phyloP scores from a whole-genome alignment of 2,329 filamentous ascomycete genomes.

The Beauveria asiatica region DNA sequence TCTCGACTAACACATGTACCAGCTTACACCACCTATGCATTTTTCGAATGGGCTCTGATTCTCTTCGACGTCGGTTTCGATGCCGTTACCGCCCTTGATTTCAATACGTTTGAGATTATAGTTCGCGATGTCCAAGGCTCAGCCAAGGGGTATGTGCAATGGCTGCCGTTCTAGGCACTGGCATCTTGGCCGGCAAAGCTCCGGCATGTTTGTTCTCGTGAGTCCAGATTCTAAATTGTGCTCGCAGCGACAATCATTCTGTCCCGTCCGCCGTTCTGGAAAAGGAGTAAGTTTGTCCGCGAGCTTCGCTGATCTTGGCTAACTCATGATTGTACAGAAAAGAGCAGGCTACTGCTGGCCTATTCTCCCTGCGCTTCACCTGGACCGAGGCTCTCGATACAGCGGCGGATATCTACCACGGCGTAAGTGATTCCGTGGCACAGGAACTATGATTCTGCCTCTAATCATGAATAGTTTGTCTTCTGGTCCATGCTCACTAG shows the following conservation, averaged over 20 bases:
- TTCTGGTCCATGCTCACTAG: conserved; percentile 96
- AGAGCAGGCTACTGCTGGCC: conserved; percentile 60
- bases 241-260: conserved; percentile 38
- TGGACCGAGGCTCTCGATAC: conserved; percentile 71
- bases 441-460: background rate
- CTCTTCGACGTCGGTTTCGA: conserved; percentile 95
- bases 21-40: conserved; percentile 97
- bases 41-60: conserved; percentile 95
- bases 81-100: conserved; percentile 87
- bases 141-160: conserved; percentile 96
- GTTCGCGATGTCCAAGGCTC: conserved; percentile 82
- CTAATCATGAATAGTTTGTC: conserved; percentile 54
- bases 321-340: conserved; percentile 46
- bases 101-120: conserved; percentile 77
- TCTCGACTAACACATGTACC: conserved; percentile 14
- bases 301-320: conserved; percentile 12
- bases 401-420: conserved; percentile 82
- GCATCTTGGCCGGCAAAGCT: conserved; percentile 24
- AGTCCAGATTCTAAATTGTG: conserved; percentile 31
- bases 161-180: conserved; percentile 74
- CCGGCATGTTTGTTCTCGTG: conserved; percentile 24
- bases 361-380: conserved; percentile 64
- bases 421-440: conserved; percentile 46
- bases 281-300: conserved; percentile 57
- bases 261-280: conserved; percentile 47